These are phyloP conservation scores for Boletales sp. DNA, from an alignment of 768 basidiomycete species.

Conservation along the genomic window DNA sequence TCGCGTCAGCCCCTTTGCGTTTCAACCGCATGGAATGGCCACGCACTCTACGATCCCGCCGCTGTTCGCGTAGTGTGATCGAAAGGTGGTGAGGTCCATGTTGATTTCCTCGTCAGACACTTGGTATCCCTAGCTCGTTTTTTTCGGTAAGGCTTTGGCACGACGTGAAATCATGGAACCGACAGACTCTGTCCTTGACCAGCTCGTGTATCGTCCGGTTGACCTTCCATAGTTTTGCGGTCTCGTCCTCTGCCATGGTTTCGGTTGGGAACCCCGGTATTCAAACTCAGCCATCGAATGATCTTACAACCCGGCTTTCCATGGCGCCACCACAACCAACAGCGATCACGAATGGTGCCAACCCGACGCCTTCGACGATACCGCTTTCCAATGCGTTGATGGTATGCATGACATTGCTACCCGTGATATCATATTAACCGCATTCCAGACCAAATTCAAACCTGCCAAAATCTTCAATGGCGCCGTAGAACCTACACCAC, in stretches of 20 bases:
- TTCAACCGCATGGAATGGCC: background rate
- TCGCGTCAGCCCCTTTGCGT: constrained; percentile 6
- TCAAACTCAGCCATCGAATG: constrained; percentile 51
- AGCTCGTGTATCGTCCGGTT: constrained; percentile 96
- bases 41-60: constrained; percentile 85
- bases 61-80: constrained; percentile 63
- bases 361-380: constrained; percentile 32
- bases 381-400: constrained; percentile 47
- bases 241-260: constrained; percentile 75
- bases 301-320: constrained; percentile 18
- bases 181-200: constrained; percentile 82
- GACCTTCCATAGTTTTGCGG: constrained; percentile 91
- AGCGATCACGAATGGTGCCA: constrained; percentile 33
- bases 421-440: background rate
- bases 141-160: constrained; percentile 15
- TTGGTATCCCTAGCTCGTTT: constrained; percentile 69
- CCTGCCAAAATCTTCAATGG: constrained; percentile 86
- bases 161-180: constrained; percentile 7
- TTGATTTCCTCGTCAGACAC: constrained; percentile 93
- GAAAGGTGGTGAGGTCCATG: constrained; percentile 81
- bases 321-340: constrained; percentile 41
- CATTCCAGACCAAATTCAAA: constrained; percentile 67
- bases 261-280: constrained; percentile 31
- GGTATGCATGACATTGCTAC: constrained; percentile 33
- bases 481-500: constrained; percentile 61